phyloP scores from a whole-genome alignment of 2,329 filamentous ascomycete species.

The Microascus cirrosus region DNA sequence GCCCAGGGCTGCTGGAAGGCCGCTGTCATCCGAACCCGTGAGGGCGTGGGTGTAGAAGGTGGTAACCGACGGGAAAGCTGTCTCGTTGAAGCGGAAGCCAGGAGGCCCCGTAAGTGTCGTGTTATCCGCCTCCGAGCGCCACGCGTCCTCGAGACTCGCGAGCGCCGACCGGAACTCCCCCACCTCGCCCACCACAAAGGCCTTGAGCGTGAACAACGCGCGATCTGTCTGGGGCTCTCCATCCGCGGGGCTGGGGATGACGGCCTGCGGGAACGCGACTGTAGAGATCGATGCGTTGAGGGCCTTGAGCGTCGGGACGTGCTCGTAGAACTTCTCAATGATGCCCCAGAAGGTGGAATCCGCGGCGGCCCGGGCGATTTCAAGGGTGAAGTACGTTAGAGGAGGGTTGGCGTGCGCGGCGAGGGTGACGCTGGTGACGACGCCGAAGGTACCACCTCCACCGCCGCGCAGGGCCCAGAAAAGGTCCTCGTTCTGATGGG shows the following conservation, averaged over 20 bases:
- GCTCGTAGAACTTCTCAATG: background rate
- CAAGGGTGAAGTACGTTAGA: background rate
- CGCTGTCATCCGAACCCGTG: background rate
- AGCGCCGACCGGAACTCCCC: background rate
- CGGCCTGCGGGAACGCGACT: background rate
- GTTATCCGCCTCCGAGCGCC: constrained; percentile 18
- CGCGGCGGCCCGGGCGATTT: background rate
- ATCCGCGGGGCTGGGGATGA: background rate
- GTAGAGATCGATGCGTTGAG: constrained; percentile 15
- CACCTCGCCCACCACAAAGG: background rate
- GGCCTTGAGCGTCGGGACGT: constrained; percentile 31
- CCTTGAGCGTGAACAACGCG: background rate
- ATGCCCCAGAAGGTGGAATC: background rate
- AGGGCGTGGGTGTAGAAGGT: background rate
- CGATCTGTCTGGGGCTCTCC: background rate
- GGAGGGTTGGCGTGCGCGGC: constrained; percentile 16
- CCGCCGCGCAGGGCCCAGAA: constrained; percentile 55
- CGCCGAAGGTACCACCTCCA: constrained; percentile 46
- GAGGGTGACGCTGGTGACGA: constrained; percentile 33
- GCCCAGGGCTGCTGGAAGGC: constrained; percentile 9
- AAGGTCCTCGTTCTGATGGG: constrained; percentile 37
- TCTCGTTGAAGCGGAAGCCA: constrained; percentile 37
- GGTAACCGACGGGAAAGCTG: constrained; percentile 18
- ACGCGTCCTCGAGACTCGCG: constrained; percentile 3
- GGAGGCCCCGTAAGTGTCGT: constrained; percentile 25